A percentile compares a stretch with the other conserved stretches of the same genome.
phyloP scores from a whole-genome alignment of 495 filamentous ascomycete genomes.

The Entonaema liquescens region DNA sequence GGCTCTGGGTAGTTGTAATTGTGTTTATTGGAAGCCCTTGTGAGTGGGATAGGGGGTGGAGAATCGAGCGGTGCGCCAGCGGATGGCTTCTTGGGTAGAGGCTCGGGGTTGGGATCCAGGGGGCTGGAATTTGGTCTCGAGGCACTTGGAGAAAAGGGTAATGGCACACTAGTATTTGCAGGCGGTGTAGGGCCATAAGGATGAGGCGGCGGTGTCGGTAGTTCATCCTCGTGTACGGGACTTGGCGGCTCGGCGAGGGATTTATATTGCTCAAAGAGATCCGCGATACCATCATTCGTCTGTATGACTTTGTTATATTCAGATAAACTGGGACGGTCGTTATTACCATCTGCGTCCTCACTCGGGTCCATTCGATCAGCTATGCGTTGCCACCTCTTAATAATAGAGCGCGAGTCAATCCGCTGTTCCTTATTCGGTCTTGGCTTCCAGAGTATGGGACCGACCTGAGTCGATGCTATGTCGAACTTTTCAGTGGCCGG shows the following conservation, averaged over 20 bases:
- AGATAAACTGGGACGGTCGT: background rate
- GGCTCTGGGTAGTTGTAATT: background rate
- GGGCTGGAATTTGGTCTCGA: background rate
- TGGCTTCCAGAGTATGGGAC: constrained; percentile 11
- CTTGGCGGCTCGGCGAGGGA: background rate
- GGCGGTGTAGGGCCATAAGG: background rate
- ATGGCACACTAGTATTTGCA: background rate
- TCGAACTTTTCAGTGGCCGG: background rate
- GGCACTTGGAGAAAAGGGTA: background rate
- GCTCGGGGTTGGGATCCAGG: background rate
- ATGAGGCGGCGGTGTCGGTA: background rate
- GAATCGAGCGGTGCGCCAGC: background rate
- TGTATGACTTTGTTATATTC: constrained; percentile 9
- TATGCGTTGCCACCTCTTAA: constrained; percentile 16
- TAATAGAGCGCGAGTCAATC: constrained; percentile 5
- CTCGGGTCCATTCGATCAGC: constrained; percentile 13
- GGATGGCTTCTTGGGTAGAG: background rate
- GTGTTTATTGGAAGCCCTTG: background rate
- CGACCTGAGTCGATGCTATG: background rate
- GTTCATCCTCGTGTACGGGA: background rate
- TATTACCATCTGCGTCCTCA: background rate
- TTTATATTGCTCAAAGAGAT: background rate
- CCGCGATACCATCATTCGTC: constrained; percentile 3
- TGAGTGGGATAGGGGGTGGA: background rate
- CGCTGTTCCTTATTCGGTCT: background rate